These are phyloP conservation scores for Eucalyptus victrix DNA, from an alignment of 345 rosid genomes.

Conservation along the genomic window DNA sequence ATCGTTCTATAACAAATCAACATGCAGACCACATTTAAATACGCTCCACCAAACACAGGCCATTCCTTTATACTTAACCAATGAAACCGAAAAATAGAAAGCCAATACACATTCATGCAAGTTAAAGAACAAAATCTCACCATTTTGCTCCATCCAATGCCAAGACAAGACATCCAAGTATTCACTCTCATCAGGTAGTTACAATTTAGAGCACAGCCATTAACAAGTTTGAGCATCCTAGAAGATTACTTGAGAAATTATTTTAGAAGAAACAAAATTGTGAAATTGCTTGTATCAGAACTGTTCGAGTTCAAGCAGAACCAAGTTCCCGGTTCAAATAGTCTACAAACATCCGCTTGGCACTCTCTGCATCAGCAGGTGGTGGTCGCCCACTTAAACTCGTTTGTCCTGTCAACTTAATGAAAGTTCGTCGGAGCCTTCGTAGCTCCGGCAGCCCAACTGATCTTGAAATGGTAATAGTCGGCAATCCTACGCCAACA, in stretches of 20 bases:
- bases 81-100: not conserved
- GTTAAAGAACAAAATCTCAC: not conserved
- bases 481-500: constrained; percentile 49
- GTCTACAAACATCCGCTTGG: constrained; percentile 88
- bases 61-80: not conserved
- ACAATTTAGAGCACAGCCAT: not conserved
- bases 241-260: not conserved
- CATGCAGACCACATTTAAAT: not conserved
- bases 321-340: constrained; percentile 90
- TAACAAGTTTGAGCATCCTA: not conserved
- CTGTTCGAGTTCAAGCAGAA: constrained; percentile 5
- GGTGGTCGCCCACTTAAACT: constrained; percentile 84
- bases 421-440: constrained; percentile 73
- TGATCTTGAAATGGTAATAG: constrained; percentile 44
- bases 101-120: not conserved
- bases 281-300: not conserved
- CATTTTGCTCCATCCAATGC: not conserved
- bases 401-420: constrained; percentile 78
- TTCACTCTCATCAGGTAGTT: not conserved
- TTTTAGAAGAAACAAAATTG: not conserved
- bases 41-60: not conserved
- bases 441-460: constrained; percentile 84
- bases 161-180: not conserved
- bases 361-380: constrained; percentile 77
- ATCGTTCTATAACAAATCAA: not conserved